phyloP scores from a whole-genome alignment of 2,329 filamentous ascomycete species.

The Phialophora chinensis region DNA sequence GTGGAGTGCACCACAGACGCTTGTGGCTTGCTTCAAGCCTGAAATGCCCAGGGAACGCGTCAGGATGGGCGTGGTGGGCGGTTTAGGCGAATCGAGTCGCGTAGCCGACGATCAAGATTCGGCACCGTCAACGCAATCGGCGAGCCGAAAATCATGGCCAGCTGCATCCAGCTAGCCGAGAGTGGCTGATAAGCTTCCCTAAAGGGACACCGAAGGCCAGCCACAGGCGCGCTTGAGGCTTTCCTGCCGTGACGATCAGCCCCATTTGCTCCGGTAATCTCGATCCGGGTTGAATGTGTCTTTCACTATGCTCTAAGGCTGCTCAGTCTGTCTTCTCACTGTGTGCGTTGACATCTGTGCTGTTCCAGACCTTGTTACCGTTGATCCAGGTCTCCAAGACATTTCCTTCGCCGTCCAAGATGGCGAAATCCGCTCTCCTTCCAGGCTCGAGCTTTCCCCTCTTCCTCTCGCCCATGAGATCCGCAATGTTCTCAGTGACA shows the following conservation, averaged over 20 bases:
- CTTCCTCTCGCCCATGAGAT: constrained; percentile 56
- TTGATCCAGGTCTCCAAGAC: constrained; percentile 60
- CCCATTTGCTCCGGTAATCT: background rate
- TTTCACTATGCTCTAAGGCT: background rate
- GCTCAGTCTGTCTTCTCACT: background rate
- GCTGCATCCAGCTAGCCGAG: constrained; percentile 1
- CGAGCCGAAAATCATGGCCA: constrained; percentile 12
- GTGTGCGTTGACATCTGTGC: background rate
- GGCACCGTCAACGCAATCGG: constrained; percentile 6
- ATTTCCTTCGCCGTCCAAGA: constrained; percentile 53
- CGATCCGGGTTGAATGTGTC: background rate
- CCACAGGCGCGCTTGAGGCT: background rate
- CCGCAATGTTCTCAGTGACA: constrained; percentile 58
- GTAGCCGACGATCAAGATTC: constrained; percentile 20
- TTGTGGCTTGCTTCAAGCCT: constrained; percentile 19
- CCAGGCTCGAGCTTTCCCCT: constrained; percentile 54
- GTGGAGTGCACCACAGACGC: background rate
- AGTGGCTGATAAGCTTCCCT: constrained; percentile 5
- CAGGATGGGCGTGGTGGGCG: constrained; percentile 8
- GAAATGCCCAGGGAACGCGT: constrained; percentile 9
- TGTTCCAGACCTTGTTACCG: constrained; percentile 52
- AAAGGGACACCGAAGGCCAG: background rate
- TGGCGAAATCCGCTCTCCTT: constrained; percentile 56
- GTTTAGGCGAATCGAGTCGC: constrained; percentile 16
- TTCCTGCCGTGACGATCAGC: background rate